Conservation (phyloP, 371 early-diverging fungal genomes). For the Mortierella sp. region DNA sequence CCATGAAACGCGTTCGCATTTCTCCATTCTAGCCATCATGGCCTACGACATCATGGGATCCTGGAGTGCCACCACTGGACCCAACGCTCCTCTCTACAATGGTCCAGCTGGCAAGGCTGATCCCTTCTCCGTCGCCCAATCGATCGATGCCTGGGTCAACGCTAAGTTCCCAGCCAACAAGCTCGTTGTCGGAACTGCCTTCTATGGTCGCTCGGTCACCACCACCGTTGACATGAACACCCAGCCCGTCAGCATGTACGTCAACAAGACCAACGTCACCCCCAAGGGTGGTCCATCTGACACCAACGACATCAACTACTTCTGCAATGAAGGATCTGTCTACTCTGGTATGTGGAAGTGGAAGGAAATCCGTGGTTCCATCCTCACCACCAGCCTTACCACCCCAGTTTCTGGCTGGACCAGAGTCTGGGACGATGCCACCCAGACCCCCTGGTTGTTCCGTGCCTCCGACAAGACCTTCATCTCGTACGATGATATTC, state of each 20-base stretch:
- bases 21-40: slow-evolving; percentile 35
- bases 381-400: slow-evolving; percentile 55
- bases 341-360: slow-evolving; percentile 70
- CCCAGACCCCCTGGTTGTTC: slow-evolving; percentile 80
- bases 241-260: slow-evolving; percentile 53
- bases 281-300: slow-evolving; percentile 59
- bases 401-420: slow-evolving; percentile 60
- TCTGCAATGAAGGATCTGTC: slow-evolving; percentile 37
- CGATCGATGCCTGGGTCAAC: slow-evolving; percentile 66
- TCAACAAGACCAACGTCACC: slow-evolving; percentile 56
- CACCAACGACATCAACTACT: slow-evolving; percentile 58
- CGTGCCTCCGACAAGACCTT: slow-evolving; percentile 61
- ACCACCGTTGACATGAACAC: slow-evolving; percentile 63
- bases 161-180: slow-evolving; percentile 73
- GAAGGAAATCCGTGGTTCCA: slow-evolving; percentile 67
- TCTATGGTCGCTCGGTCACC: slow-evolving; percentile 78
- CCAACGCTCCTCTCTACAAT: slow-evolving; percentile 72
- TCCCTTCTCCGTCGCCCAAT: slow-evolving; percentile 63
- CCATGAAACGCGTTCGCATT: too few species aligned
- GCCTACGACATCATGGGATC: slow-evolving; percentile 71
- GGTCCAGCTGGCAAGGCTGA: slow-evolving; percentile 52
- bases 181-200: slow-evolving; percentile 75
- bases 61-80: slow-evolving; percentile 73
- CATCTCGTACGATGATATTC: slow-evolving; percentile 75
- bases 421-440: slow-evolving; percentile 69